Base-by-base conservation (phyloP, 129 eudicot species). In the Cynara cardunculus region DNA sequence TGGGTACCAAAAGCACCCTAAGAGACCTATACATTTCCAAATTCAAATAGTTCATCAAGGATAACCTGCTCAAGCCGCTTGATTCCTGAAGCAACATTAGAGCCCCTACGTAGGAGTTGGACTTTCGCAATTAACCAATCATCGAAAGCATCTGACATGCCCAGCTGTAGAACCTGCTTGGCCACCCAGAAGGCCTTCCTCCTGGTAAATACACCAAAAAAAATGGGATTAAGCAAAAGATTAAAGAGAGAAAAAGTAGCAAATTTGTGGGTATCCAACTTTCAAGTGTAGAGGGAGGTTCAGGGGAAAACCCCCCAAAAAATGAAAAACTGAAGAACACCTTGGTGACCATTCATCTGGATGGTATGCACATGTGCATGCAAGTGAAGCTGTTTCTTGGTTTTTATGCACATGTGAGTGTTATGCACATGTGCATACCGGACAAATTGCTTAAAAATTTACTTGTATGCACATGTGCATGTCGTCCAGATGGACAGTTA, bases 91-190 rank as follows among this genome's bases (percentile, higher is more conserved):
- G 99, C 99, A 88, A 96, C 97, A 27, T 89, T 86, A 32, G 97
- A 85, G 73, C 99, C 99, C 86, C 86, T 91, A 4, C 98, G 93
- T 25, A 96, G 79, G 70, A 84, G 86, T 89, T 89, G 99, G 69
- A 96, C 88, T 91, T 92, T 96, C 82, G 89, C 97, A 81, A 96
- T 87, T 82, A 96, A 74, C 99, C 99, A 96, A 87, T 96, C 99
- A 89, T 96, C 99, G 80, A 96, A 90, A 25, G 99, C 99, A 78
- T 96, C 99, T 7, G 98, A 95, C 99, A 96, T 96, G 69, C 99
- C 99, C 77, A 96, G 81, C 70, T 96, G 99, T 75, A 96, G 80
- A 44, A 96, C 92, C 86, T 96, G 99, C 70, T 96, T 96, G 46
- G 90, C 99, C 79, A 96, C 97, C 99, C 99, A 96, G 74, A 96